Conservation (phyloP, 1,284 basidiomycete genomes). For the Marasmius oreades region DNA sequence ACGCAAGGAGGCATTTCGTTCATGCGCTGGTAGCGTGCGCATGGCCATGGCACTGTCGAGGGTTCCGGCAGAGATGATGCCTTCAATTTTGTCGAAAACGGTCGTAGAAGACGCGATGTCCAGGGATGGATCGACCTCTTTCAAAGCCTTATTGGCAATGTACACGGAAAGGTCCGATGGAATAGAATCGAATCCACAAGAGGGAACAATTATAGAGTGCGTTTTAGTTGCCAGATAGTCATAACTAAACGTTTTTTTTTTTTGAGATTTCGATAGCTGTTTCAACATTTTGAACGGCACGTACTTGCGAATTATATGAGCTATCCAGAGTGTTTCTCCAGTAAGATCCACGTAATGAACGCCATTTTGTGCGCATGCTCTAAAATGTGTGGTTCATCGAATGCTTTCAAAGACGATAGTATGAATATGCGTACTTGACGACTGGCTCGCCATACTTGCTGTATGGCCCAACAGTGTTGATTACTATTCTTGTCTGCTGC, state of each 20-base stretch:
- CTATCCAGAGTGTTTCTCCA: constrained; percentile 50
- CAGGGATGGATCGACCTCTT: constrained; percentile 20
- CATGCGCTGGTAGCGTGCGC: constrained; percentile 44
- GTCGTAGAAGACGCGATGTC: constrained; percentile 36
- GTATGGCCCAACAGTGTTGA: constrained; percentile 68
- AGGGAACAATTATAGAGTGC: constrained; percentile 64
- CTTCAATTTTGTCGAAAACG: constrained; percentile 43
- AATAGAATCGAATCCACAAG: constrained; percentile 71
- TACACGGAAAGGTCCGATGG: constrained; percentile 66
- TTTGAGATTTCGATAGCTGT: neutral
- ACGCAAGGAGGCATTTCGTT: constrained; percentile 27
- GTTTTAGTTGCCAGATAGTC: constrained; percentile 67
- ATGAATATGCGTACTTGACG: constrained; percentile 32
- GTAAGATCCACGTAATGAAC: constrained; percentile 58
- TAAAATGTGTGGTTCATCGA: constrained; percentile 14
- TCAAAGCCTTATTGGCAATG: constrained; percentile 45
- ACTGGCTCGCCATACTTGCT: constrained; percentile 62
- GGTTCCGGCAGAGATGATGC: constrained; percentile 71
- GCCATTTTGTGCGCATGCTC: constrained; percentile 34
- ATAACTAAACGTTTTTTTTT: constrained; percentile 33
- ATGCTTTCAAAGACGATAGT: neutral
- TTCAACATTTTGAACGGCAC: constrained; percentile 12
- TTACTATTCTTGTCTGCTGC: constrained; percentile 53
- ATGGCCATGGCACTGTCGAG: constrained; percentile 51
- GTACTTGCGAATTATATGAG: constrained; percentile 43